phyloP scores from a whole-genome alignment of 345 rosid species.

The Kandelia obovata region DNA sequence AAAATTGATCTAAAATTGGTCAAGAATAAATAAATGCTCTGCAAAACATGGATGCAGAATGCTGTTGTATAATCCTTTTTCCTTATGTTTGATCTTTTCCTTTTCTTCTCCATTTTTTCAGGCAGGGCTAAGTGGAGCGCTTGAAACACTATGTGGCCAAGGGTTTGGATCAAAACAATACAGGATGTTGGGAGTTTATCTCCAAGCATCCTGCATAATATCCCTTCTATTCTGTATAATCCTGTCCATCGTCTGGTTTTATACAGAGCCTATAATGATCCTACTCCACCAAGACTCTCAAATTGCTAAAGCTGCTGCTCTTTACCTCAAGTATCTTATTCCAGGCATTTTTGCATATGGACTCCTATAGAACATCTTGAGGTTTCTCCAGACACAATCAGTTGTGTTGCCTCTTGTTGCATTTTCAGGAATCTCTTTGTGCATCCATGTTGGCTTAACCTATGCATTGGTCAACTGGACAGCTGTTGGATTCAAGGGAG shows the following conservation, averaged over 20 bases:
- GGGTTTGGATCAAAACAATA: slow-evolving; percentile 68
- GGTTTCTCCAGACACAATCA: slow-evolving; percentile 79
- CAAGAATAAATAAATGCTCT: no score
- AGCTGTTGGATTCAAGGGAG: slow-evolving; percentile 55
- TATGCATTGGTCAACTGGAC: slow-evolving; percentile 43
- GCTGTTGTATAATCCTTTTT: neutral
- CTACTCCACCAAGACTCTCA: slow-evolving; percentile 55
- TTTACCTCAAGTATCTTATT: slow-evolving; percentile 54
- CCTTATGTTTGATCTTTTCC: neutral
- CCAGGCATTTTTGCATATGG: slow-evolving; percentile 65
- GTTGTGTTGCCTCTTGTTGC: slow-evolving; percentile 43
- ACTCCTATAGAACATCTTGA: slow-evolving; percentile 57
- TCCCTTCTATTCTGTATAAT: slow-evolving; percentile 45
- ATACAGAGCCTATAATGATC: slow-evolving; percentile 45
- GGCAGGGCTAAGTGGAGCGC: slow-evolving; percentile 74
- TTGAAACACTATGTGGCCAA: slow-evolving; percentile 92
- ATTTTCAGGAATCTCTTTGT: slow-evolving; percentile 42
- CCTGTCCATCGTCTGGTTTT: slow-evolving; percentile 58
- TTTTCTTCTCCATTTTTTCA: slow-evolving; percentile 16
- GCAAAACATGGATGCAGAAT: no score
- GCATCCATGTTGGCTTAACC: slow-evolving; percentile 42
- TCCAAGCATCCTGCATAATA: slow-evolving; percentile 70
- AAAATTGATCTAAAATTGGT: no score
- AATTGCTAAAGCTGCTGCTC: slow-evolving; percentile 51
- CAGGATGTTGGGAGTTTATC: slow-evolving; percentile 58